These are phyloP conservation scores for Arctostaphylos glauca DNA, from an alignment of 148 eudicot species.

Conservation along the genomic window DNA sequence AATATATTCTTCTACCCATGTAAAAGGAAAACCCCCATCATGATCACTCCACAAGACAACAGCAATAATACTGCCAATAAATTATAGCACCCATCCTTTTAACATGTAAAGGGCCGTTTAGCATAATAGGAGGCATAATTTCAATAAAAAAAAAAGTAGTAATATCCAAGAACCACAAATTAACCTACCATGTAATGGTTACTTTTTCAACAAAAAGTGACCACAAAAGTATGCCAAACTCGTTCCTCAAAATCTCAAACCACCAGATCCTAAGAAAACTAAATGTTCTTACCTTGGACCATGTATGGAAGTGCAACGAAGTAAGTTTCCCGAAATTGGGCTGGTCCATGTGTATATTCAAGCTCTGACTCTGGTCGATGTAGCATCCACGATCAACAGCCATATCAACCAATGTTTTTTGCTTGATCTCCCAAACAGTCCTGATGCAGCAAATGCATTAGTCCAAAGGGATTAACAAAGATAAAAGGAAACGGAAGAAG, in stretches of 20 bases:
- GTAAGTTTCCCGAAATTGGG: constrained; percentile 71
- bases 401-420: constrained; percentile 75
- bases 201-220: background rate
- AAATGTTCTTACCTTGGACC: constrained; percentile 46
- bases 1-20: background rate
- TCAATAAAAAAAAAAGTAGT: background rate
- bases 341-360: constrained; percentile 80
- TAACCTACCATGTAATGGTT: background rate
- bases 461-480: background rate
- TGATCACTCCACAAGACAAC: background rate
- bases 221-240: background rate
- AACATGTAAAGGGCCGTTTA: background rate
- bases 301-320: constrained; percentile 73
- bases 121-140: background rate
- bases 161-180: background rate
- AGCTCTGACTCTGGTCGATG: constrained; percentile 79
- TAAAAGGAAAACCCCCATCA: background rate
- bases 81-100: background rate
- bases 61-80: background rate
- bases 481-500: background rate
- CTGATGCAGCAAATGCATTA: constrained; percentile 31
- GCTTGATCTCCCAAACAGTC: constrained; percentile 91
- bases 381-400: constrained; percentile 74
- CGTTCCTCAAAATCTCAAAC: background rate
- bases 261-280: background rate